Conservation (phyloP, 805 yeast genomes). For the Teunomyces tritomae region DNA sequence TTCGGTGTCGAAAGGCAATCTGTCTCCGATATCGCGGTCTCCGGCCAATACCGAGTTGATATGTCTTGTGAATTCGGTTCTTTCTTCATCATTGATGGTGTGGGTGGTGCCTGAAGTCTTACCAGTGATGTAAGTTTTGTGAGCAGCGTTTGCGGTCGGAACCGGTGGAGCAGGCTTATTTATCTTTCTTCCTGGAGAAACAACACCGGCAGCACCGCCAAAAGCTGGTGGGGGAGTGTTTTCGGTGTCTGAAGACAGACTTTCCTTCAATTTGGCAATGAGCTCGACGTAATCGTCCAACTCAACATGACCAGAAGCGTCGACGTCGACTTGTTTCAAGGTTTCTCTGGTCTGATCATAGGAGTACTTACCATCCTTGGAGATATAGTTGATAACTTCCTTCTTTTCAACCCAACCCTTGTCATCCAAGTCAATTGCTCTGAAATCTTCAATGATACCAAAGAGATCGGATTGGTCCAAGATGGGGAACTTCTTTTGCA, state of each 20-base stretch:
- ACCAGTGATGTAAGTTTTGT: conserved; percentile 78
- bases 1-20: conserved; percentile 90
- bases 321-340: conserved; percentile 84
- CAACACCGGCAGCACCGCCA: conserved; percentile 3
- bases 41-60: conserved; percentile 90
- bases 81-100: conserved; percentile 95
- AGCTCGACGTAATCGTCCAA: conserved; percentile 89
- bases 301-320: conserved; percentile 96
- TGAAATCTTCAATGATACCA: conserved; percentile 78
- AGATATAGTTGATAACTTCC: conserved; percentile 78
- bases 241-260: conserved; percentile 15
- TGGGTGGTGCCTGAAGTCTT: conserved; percentile 91
- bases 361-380: conserved; percentile 73
- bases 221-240: conserved; percentile 24
- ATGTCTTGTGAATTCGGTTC: conserved; percentile 93
- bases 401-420: conserved; percentile 94
- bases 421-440: conserved; percentile 83
- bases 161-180: conserved; percentile 33
- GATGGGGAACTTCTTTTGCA: conserved; percentile 77
- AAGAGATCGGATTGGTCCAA: conserved; percentile 86
- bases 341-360: conserved; percentile 95
- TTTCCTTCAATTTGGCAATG: conserved; percentile 73
- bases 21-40: conserved; percentile 76
- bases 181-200: conserved; percentile 20
- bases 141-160: conserved; percentile 48